Evolutionary conservation across 306 rosid species (phyloP).

Genomic region (Luffa acutangula): DNA sequence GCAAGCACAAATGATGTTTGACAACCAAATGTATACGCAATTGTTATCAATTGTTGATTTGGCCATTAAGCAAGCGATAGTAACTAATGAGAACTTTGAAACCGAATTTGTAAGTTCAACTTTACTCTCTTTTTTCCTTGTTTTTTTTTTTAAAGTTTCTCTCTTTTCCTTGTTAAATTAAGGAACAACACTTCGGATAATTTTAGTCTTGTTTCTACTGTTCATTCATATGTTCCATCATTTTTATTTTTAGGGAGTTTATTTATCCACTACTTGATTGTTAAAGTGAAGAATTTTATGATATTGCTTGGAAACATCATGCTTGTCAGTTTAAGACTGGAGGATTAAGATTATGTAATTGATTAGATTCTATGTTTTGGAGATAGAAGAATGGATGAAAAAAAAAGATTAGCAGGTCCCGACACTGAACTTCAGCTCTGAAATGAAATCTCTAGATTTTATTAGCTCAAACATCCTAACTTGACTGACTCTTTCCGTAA

Average conservation of each 20-base stretch:
- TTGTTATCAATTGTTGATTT: conserved; percentile 49
- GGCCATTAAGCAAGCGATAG: conserved; percentile 64
- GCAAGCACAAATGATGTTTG: conserved; percentile 79
- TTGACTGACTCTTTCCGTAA: not conserved
- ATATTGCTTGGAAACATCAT: not conserved
- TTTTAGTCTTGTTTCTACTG: not conserved
- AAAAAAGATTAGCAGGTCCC: not conserved
- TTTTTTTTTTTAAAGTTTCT: not conserved
- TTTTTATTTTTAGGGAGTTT: not conserved
- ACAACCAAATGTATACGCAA: conserved; percentile 52
- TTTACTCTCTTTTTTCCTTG: not conserved
- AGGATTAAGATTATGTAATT: not conserved
- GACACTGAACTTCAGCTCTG: not conserved
- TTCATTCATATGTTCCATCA: not conserved
- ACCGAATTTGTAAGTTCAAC: conserved; percentile 68
- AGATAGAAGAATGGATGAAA: not conserved
- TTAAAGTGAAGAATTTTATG: not conserved
- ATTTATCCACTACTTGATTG: not conserved
- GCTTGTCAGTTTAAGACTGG: not conserved
- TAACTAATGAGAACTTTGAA: conserved; percentile 56
- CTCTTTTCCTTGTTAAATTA: not conserved
- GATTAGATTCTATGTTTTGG: not conserved
- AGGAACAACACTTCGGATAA: not conserved
- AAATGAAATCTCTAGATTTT: not conserved
- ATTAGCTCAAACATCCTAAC: not conserved